Evolutionary conservation across 1,284 basidiomycete species (phyloP), one percentile per base, ranked within the genome.

Genomic region (Ganoderma multipileum): DNA sequence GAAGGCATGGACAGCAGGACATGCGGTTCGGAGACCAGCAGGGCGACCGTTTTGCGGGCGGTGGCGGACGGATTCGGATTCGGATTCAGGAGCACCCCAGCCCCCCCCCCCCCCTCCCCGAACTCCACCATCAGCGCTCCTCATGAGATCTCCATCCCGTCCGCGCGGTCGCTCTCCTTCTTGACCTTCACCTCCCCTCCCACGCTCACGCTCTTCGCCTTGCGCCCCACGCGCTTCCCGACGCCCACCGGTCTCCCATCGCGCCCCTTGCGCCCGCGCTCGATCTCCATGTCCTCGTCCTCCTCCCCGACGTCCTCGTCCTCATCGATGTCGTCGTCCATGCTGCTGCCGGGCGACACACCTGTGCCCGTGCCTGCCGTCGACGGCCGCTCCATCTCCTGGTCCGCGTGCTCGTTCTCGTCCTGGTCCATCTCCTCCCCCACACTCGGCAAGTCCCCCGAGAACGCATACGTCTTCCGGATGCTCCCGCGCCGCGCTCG

Each of bases 361-460:
- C 74, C 73, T 23, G 74, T 73, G 54, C 72, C 74, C 3, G 73
- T 59, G 50, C 47, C 47, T 23, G 47, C 74, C 3, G 75, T 77
- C 64, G 73, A 71, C 57, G 76, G 74, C 61, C 77, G 69, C 61
- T 75, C 76, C 72, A 75, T 74, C 57, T 77, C 77, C 63, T 75
- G 73, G 58, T 79, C 78, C 47, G 66, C 61, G 68, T 69, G 69
- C 70, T 20, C 44, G n/a, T 74, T 73, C 67, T 67, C 72, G 65
- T 76, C 76, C 71, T 76, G 73, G 23, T 77, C 75, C 75, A 76
- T 77, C 75, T 79, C 78, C 66, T 76, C 77, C 23, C 47, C 47
- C 66, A 79, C 79, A 71, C 76, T 76, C 73, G 77, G 78, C 47
- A 79, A 72, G 72, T 74, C 74, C 67, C 74, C 75, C 33, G 73